Evolutionary conservation across 2,329 filamentous ascomycete genomes (phyloP).

Genomic region (Pestalotiopsis sp.): DNA sequence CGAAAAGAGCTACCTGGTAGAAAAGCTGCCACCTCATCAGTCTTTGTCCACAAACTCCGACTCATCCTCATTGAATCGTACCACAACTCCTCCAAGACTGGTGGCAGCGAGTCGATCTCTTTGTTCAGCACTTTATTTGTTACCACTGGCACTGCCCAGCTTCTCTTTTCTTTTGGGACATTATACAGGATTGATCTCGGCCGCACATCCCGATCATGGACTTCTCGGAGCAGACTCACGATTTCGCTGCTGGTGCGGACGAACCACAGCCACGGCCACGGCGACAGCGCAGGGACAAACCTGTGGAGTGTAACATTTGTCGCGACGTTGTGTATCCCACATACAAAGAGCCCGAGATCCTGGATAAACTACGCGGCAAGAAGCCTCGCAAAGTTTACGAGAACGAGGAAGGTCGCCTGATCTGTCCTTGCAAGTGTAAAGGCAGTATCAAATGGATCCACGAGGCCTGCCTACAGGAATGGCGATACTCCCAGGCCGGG

Average conservation of each 20-base stretch:
- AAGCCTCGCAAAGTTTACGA: conserved; percentile 54
- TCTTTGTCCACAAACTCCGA: neutral
- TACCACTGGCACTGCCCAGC: neutral
- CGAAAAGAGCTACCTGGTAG: neutral
- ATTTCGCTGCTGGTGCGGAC: neutral
- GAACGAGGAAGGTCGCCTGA: conserved; percentile 77
- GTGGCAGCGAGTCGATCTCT: neutral
- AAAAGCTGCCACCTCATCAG: neutral
- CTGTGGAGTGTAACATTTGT: conserved; percentile 79
- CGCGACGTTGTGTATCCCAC: conserved; percentile 66
- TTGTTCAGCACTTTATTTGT: neutral
- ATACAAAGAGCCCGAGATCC: conserved; percentile 34
- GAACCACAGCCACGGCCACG: neutral
- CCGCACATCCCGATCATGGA: neutral
- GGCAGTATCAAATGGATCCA: conserved; percentile 94
- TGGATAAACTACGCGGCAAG: conserved; percentile 30
- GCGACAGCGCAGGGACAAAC: neutral
- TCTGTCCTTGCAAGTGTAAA: conserved; percentile 92
- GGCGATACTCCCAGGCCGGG: conserved; percentile 76
- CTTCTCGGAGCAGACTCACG: neutral
- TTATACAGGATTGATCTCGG: neutral
- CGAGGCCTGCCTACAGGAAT: conserved; percentile 82
- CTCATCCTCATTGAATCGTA: neutral
- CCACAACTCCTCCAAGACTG: neutral
- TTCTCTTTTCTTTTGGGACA: neutral